Conservation (phyloP, 2,329 filamentous ascomycete genomes). For the Colletotrichum sp. region DNA sequence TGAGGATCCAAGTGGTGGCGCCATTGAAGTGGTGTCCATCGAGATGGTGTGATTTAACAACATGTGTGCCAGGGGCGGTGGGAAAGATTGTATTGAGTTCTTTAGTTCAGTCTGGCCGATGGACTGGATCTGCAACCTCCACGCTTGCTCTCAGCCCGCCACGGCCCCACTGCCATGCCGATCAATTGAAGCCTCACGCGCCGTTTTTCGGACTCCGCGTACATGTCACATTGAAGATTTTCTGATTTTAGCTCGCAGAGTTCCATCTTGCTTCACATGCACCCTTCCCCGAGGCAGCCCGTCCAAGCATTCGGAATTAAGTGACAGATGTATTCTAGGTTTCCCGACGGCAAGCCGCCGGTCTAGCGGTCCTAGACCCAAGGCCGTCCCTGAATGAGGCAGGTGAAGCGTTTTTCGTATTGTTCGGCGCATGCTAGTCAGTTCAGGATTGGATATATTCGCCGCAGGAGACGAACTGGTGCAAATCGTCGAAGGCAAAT, state of each 20-base stretch:
- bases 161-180: neutral
- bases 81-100: neutral
- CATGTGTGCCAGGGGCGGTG: neutral
- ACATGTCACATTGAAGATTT: neutral
- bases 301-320: neutral
- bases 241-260: neutral
- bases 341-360: neutral
- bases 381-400: neutral
- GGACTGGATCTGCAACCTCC: neutral
- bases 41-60: neutral
- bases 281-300: neutral
- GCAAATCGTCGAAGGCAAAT: neutral
- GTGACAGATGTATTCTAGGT: neutral
- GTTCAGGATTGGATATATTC: neutral
- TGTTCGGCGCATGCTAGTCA: neutral
- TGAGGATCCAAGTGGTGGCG: neutral
- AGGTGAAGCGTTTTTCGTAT: neutral
- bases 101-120: neutral
- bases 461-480: neutral
- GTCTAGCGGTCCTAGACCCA: neutral
- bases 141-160: neutral
- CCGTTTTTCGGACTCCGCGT: neutral
- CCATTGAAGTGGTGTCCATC: neutral
- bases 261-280: neutral
- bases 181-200: neutral